These are phyloP conservation scores for Tolypocladium pustulatum DNA, from an alignment of 2,329 filamentous ascomycete species.

Conservation along the genomic window DNA sequence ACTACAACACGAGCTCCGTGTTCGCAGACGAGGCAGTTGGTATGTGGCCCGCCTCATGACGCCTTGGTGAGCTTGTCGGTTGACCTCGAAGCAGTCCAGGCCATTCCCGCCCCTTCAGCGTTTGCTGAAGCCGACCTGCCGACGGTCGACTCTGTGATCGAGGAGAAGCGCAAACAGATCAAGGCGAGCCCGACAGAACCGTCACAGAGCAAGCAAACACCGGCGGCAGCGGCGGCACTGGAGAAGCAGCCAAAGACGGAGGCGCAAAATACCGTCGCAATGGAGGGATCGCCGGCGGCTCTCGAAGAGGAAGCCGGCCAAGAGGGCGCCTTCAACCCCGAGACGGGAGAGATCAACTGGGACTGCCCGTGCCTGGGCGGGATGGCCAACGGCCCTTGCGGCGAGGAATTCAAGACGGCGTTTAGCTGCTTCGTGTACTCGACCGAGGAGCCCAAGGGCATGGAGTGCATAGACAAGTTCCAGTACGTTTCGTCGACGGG, in stretches of 20 bases:
- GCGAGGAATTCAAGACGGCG: slow-evolving; percentile 86
- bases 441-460: slow-evolving; percentile 88
- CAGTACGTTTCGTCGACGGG: slow-evolving; percentile 50
- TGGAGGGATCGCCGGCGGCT: slow-evolving; percentile 32
- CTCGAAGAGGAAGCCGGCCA: slow-evolving; percentile 74
- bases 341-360: slow-evolving; percentile 99
- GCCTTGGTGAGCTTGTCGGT: not conserved
- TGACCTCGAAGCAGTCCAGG: slow-evolving; percentile 13
- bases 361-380: slow-evolving; percentile 95
- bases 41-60: slow-evolving; percentile 32
- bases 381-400: slow-evolving; percentile 94
- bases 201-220: slow-evolving; percentile 8
- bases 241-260: slow-evolving; percentile 15
- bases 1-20: slow-evolving; percentile 80
- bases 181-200: slow-evolving; percentile 18
- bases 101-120: slow-evolving; percentile 32
- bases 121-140: slow-evolving; percentile 47
- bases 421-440: slow-evolving; percentile 99
- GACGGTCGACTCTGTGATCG: slow-evolving; percentile 57
- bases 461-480: slow-evolving; percentile 96
- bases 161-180: slow-evolving; percentile 47
- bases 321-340: slow-evolving; percentile 92
- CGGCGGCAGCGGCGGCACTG: slow-evolving; percentile 7
- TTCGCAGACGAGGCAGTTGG: slow-evolving; percentile 76
- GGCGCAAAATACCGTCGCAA: slow-evolving; percentile 11